A percentile compares a stretch with the other conserved stretches of the same genome.
These are phyloP conservation scores for Pythium volutum DNA, from an alignment of 352 stramenopile genomes.

Conservation along the genomic window DNA sequence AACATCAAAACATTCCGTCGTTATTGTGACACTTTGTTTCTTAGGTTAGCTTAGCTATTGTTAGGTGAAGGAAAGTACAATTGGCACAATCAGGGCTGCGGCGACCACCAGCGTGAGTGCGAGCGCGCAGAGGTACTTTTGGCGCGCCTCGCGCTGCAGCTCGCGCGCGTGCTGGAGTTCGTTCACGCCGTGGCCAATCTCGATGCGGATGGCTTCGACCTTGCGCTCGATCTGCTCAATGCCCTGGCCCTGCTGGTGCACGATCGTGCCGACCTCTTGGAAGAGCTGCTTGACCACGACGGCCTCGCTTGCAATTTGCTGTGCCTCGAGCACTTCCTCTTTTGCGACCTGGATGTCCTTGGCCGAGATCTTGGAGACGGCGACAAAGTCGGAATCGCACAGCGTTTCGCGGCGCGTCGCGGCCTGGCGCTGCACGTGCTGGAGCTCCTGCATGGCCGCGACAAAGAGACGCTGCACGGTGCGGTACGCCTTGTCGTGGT, in stretches of 20 bases:
- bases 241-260: slow-evolving; percentile 60
- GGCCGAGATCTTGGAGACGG: slow-evolving; percentile 47
- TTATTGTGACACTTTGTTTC: neutral
- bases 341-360: slow-evolving; percentile 75
- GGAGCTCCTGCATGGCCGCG: slow-evolving; percentile 64
- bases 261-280: slow-evolving; percentile 57
- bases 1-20: slow-evolving; percentile 13
- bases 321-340: slow-evolving; percentile 65
- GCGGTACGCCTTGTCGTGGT: slow-evolving; percentile 45
- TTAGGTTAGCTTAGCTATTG: no score
- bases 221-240: slow-evolving; percentile 74
- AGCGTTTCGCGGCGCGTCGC: slow-evolving; percentile 54
- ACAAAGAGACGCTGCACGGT: slow-evolving; percentile 62
- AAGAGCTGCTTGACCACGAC: slow-evolving; percentile 70
- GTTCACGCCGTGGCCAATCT: slow-evolving; percentile 72
- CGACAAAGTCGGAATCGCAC: slow-evolving; percentile 70
- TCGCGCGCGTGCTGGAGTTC: slow-evolving; percentile 60
- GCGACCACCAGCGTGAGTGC: slow-evolving; percentile 36
- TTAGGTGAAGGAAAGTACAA: slow-evolving; percentile 42
- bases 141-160: slow-evolving; percentile 54
- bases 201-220: slow-evolving; percentile 63
- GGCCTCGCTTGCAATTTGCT: slow-evolving; percentile 59
- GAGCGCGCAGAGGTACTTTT: slow-evolving; percentile 58
- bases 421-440: slow-evolving; percentile 53
- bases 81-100: slow-evolving; percentile 46